These are phyloP conservation scores for Moelleriella libera DNA, from an alignment of 2,329 filamentous ascomycete species.

Conservation along the genomic window DNA sequence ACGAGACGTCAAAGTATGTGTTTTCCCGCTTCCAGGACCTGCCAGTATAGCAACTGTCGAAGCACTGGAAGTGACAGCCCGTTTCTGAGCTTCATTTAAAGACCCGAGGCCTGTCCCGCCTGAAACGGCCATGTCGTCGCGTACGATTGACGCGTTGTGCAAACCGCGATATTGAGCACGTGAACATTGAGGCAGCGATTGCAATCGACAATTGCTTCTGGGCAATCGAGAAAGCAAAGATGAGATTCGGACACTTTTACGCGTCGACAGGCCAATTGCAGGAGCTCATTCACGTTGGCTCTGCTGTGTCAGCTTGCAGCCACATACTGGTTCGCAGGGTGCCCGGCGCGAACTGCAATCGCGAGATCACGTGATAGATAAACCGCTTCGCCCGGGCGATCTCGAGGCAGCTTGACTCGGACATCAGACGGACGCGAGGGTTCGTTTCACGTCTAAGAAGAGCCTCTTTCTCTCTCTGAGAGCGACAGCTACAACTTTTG, in stretches of 20 bases:
- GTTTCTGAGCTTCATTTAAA: conserved; percentile 40
- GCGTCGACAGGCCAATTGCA: no score
- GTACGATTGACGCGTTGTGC: conserved; percentile 5
- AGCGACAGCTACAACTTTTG: no score
- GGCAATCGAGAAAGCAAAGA: no score
- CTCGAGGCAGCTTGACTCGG: no score
- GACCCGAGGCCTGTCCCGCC: conserved; percentile 25
- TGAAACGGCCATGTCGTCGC: conserved; percentile 11
- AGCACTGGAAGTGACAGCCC: conserved; percentile 37
- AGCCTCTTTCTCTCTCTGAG: no score
- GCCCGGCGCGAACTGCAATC: neutral
- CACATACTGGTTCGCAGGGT: no score
- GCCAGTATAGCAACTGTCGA: conserved; percentile 52
- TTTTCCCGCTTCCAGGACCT: conserved; percentile 69
- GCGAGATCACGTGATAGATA: neutral
- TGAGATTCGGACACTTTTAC: no score
- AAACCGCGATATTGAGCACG: conserved; percentile 1
- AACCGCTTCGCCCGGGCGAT: no score
- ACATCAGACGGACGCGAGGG: no score
- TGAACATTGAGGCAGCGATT: neutral
- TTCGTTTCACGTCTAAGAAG: no score
- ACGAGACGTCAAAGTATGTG: conserved; percentile 84
- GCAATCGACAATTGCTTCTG: neutral
- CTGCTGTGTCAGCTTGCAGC: no score
- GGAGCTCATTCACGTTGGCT: no score